Evolutionary conservation across 2,329 filamentous ascomycete genomes (phyloP), one percentile per base, ranked within the genome.

Genomic region (Pseudopithomyces chartarum): DNA sequence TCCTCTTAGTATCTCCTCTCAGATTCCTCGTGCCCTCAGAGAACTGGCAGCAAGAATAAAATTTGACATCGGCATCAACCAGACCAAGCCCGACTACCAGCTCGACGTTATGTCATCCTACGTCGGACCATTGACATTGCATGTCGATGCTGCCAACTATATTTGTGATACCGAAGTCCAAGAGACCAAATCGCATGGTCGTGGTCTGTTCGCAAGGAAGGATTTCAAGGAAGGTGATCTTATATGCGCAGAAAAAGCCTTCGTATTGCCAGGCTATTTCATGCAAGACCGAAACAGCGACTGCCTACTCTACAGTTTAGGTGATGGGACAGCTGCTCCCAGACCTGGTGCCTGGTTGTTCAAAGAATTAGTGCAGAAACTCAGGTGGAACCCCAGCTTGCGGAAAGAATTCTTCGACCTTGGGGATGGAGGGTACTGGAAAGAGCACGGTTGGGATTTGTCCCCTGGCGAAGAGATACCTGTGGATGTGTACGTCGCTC

Each of bases 231-330:
- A 79, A 0, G 83, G 84, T 0, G 81, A 85, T 5, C 71, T 86
- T 3, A 68, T 87, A 0, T 61, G 85, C 0, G 85, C 81, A 32
- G 84, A 86, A 59, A 87, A 86, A 57, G 83, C 83, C 0, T 84
- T 85, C 42, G 64, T 61, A 2, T 52, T 68, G 0, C 66, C 66
- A 57, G 72, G 70, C 0, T 79, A 84, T 62, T 72, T 60, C 78
- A 73, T 65, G 52, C 45, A 68, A 23, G 63, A 69, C 44, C 33
- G 56, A 8, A 55, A 51, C 12, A 61, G 52, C 58, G 68, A 39
- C 63, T 70, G 40, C 57, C 64, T 2, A 48, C 68, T 29, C 38
- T 67, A 15, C 40, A 68, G 15, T 63, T 26, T 59, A 50, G 49
- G 33, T 57, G 70, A 19, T 73, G 70, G 12, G 62, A 79, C 36